Base-by-base conservation (phyloP, 2,329 filamentous ascomycete genomes). In the Pezicula rhizophila region DNA sequence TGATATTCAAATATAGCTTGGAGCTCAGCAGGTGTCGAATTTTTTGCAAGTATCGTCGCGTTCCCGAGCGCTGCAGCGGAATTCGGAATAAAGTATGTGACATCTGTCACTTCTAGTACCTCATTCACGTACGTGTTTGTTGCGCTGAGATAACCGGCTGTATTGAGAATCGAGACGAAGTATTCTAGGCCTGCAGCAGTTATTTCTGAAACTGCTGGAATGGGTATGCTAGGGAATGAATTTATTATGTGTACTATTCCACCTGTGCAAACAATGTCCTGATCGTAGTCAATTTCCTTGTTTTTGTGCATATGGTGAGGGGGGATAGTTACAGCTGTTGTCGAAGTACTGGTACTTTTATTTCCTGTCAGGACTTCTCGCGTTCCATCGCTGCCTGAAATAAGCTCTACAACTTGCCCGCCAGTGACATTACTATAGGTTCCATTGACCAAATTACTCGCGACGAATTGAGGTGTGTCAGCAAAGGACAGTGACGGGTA, bases 1-100 rank as follows among this genome's bases (percentile, higher is more conserved):
- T 89, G 84, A 66, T 88, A 88, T 23, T 72, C 66, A 31, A 87
- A 70, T 45, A 87, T 73, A 25, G 63, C 64, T 2, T 70, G 63
- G 1, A 85, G 68, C 12, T 78, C 64, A 4, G 71, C 63, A 0
- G 65, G 31, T 5, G 53, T 48, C 1, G 48, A 39, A 10, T 47
- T 54, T n/a, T 23, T 18, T 4, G 47, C 41, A 3, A 55, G 38
- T 11, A 26, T 23, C 2, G 50, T 56, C 23, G 49, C 48, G 23
- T 50, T 52, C 12, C 38, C 50, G 10, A 58, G 47, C 1, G 57
- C 57, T 14, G 23, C 48, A 12, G 51, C 47, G 1, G 56, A 52
- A 43, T 58, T 58, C 8, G 57, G 57, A 15, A 56, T 52, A 46
- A 60, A 57, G 40, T 53, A 54, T 3, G 57, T 60, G 8, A 58